phyloP scores from a whole-genome alignment of 2,329 filamentous ascomycete genomes.

The Escovopsis weberi region DNA sequence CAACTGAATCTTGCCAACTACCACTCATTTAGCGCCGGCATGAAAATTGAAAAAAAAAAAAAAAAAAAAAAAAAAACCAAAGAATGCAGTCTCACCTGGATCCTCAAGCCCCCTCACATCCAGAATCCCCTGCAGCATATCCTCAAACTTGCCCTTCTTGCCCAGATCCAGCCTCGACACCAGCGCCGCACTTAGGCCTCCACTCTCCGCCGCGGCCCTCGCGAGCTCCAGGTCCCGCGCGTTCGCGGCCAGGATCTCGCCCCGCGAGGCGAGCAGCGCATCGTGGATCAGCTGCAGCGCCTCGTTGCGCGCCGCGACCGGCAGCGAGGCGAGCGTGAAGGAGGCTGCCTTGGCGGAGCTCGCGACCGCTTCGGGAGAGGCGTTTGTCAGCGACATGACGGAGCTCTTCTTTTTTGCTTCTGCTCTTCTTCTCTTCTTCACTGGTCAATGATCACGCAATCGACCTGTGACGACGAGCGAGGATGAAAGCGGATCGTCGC shows the following conservation, averaged over 20 bases:
- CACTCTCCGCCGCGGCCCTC: constrained; percentile 55
- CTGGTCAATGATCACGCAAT: no score
- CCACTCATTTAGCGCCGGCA: not conserved
- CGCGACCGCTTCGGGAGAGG: constrained; percentile 64
- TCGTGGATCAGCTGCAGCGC: constrained; percentile 72
- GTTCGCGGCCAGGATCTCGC: constrained; percentile 76
- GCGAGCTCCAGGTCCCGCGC: constrained; percentile 66
- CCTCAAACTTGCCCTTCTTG: constrained; percentile 84
- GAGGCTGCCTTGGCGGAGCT: constrained; percentile 68
- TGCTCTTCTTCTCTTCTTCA: no score
- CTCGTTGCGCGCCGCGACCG: constrained; percentile 62
- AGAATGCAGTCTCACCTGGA: constrained; percentile 48
- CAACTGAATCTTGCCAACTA: constrained; percentile 73
- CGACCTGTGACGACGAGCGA: not conserved
- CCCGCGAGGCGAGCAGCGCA: constrained; percentile 54
- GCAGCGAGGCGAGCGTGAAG: constrained; percentile 66
- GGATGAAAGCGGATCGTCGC: not conserved
- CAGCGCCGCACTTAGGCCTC: constrained; percentile 65
- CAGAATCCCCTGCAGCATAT: constrained; percentile 90
- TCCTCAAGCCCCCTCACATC: constrained; percentile 76
- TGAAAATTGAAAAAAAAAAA: not conserved
- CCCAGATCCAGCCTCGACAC: constrained; percentile 79
- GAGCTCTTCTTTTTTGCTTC: no score
- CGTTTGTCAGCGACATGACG: constrained; percentile 78
- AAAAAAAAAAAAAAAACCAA: not conserved